Base-by-base conservation (phyloP, 345 rosid species). In the Lepidium aucheri region DNA sequence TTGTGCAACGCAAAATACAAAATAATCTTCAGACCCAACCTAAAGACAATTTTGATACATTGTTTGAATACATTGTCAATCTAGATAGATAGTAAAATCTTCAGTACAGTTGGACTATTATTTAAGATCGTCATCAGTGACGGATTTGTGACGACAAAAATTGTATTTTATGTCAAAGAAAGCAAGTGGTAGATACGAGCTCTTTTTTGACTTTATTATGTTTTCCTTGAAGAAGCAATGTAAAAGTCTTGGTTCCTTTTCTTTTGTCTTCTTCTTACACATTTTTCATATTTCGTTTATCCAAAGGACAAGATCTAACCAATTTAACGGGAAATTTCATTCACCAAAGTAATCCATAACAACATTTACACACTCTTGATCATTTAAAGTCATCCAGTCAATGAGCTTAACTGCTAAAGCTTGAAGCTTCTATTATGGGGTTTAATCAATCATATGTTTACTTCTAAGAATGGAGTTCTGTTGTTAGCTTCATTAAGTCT, bases 111-210 rank as follows among this genome's bases (percentile, higher is more conserved):
- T 33, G 2, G 1, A 68, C 38, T 30, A 36, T 49, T 30, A 6
- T 68, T 4, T 5, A 15, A 54, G 22, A 8, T 34, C 63, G 72
- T 73, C 68, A 73, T 18, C 45, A 73, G 22, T 73, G 77, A 73
- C 13, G 63, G 1, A 51, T 14, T 40, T 38, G 15, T 57, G 71
- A 41, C 53, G 42, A 41, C 40, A 50, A 2, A 22, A 41, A 8
- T 50, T 24, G n/a, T 28, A 63, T 49, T 13, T 46, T 33, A 53
- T 22, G 72, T 73, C 72, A 65, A 59, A 33, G 45, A 42, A 28
- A 55, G 38, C 13, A 53, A 32, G 55, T 60, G 30, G 30, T 18
- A 13, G 24, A 12, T 8, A 22, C 20, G 51, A 18, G 60, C 45
- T 44, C 18, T 11, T 38, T 30, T 65, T 63, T 55, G 36, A 71